phyloP scores from a whole-genome alignment of 768 basidiomycete genomes.

The Daedaleopsis nitida region DNA sequence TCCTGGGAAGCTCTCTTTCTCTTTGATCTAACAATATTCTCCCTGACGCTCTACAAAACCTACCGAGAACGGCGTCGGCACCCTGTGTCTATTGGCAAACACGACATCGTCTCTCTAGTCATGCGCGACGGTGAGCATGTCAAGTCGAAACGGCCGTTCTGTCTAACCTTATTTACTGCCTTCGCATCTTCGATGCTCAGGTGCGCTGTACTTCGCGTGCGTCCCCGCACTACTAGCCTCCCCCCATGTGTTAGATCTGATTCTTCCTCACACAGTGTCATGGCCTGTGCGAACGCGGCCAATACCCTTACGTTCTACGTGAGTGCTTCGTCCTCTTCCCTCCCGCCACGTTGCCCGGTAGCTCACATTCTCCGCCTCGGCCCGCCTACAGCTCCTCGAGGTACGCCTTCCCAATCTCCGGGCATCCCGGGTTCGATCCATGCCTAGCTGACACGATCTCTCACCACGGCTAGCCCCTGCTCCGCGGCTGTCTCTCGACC shows the following conservation, averaged over 20 bases:
- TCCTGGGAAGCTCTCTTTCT: conserved; percentile 55
- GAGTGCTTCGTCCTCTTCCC: conserved; percentile 8
- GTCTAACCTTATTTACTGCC: not conserved
- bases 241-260: conserved; percentile 8
- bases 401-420: conserved; percentile 32
- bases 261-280: conserved; percentile 38
- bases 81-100: conserved; percentile 25
- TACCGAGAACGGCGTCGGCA: conserved; percentile 34
- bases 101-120: conserved; percentile 42
- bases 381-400: conserved; percentile 19
- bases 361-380: not conserved
- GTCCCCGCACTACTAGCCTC: conserved; percentile 20
- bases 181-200: conserved; percentile 28
- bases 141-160: too few relatives aligned
- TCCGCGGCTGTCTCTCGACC: conserved; percentile 50
- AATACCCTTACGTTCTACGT: conserved; percentile 48
- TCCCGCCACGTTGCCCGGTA: not conserved
- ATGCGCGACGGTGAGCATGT: conserved; percentile 48
- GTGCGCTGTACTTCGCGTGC: conserved; percentile 59
- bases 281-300: conserved; percentile 52
- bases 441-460: not conserved
- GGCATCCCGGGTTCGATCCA: conserved; percentile 4
- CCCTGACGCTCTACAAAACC: conserved; percentile 50
- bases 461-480: conserved; percentile 39
- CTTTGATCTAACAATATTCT: conserved; percentile 50